Conservation (phyloP, 306 rosid genomes). For the Castanospermum australe region DNA sequence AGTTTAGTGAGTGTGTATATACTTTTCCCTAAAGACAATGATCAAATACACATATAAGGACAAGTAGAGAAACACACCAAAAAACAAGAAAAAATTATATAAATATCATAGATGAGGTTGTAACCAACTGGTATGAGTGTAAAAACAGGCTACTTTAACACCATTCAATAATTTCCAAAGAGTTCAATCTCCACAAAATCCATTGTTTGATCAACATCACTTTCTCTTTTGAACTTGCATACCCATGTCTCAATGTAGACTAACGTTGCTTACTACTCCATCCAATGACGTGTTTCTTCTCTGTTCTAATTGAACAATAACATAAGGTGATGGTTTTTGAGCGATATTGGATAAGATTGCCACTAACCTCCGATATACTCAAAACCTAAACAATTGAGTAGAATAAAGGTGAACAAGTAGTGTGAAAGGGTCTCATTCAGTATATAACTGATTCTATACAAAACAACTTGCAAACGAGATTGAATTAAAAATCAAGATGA, state of each 20-base stretch:
- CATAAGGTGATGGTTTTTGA: background rate
- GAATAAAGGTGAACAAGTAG: background rate
- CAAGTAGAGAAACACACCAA: background rate
- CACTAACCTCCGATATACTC: background rate
- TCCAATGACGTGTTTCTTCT: background rate
- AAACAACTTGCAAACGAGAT: background rate
- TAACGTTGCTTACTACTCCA: background rate
- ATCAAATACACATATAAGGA: background rate
- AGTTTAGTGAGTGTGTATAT: background rate
- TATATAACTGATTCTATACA: background rate
- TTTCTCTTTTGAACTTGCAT: background rate
- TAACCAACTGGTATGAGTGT: background rate
- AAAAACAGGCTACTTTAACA: background rate
- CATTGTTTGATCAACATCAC: background rate
- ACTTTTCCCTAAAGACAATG: background rate
- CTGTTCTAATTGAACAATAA: background rate
- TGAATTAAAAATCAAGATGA: background rate
- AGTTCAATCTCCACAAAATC: background rate
- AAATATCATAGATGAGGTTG: background rate
- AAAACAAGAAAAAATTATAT: background rate
- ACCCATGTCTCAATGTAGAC: background rate
- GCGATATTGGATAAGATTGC: background rate
- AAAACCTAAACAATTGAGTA: background rate
- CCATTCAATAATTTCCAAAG: background rate
- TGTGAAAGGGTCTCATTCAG: background rate